A percentile compares a stretch with the other conserved stretches of the same genome.
Evolutionary conservation across 768 basidiomycete species (phyloP).

Genomic region (Cantharellus cinnabarinus): DNA sequence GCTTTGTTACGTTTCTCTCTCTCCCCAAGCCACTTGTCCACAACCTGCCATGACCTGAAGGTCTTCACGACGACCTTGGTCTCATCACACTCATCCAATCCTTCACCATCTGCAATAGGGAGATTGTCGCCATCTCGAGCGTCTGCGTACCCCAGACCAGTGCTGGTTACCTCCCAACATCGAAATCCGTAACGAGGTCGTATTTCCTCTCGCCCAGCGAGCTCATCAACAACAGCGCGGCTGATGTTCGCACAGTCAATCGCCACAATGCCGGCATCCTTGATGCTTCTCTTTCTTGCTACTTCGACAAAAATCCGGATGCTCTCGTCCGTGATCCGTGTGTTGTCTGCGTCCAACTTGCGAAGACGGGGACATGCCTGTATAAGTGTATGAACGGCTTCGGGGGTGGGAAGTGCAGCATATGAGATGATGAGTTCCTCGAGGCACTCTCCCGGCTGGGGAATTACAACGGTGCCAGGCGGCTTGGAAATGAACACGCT

Average conservation of each 20-base stretch:
- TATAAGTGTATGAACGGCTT: constrained; percentile 42
- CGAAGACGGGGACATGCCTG: constrained; percentile 38
- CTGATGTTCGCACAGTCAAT: constrained; percentile 57
- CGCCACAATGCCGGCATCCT: constrained; percentile 39
- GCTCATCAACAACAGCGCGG: constrained; percentile 41
- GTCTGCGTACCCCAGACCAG: constrained; percentile 41
- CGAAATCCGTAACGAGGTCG: constrained; percentile 60
- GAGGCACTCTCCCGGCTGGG: constrained; percentile 40
- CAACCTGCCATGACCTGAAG: constrained; percentile 72
- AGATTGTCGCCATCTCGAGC: constrained; percentile 39
- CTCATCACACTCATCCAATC: constrained; percentile 68
- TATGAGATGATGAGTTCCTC: constrained; percentile 55
- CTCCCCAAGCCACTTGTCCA: constrained; percentile 44
- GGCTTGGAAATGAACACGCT: neutral
- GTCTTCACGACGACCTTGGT: constrained; percentile 56
- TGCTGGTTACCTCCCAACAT: constrained; percentile 44
- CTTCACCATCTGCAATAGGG: constrained; percentile 24
- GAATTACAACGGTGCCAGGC: neutral
- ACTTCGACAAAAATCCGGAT: constrained; percentile 48
- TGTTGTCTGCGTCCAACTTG: constrained; percentile 62
- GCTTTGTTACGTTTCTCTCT: constrained; percentile 47
- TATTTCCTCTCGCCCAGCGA: constrained; percentile 24
- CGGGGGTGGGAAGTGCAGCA: constrained; percentile 41
- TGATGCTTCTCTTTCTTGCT: constrained; percentile 26
- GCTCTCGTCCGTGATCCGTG: constrained; percentile 39